Evolutionary conservation across 192 early-diverging fungal species (phyloP).

Genomic region (Haplosporangium gracile): DNA sequence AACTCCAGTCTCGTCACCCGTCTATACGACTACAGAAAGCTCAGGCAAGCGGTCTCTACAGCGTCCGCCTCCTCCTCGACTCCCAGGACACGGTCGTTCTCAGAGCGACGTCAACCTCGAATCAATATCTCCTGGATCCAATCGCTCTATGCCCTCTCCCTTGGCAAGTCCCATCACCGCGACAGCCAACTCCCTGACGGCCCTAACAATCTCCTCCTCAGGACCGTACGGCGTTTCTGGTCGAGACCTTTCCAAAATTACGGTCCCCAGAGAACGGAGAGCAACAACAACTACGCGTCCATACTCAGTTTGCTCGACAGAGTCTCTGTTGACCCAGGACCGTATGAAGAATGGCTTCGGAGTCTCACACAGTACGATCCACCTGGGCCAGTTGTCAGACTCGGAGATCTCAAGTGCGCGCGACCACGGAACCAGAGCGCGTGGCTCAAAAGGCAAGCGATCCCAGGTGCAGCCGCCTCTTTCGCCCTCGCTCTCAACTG

Average conservation of each 20-base stretch:
- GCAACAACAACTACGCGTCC: constrained; percentile 13
- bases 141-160: constrained; percentile 27
- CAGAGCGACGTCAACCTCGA: background rate
- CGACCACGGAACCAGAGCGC: background rate
- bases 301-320: constrained; percentile 27
- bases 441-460: background rate
- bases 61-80: constrained; percentile 23
- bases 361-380: constrained; percentile 17
- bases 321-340: constrained; percentile 20
- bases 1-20: background rate
- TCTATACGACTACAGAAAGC: background rate
- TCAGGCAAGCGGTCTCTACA: background rate
- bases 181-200: constrained; percentile 37
- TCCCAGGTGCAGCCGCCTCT: background rate
- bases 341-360: background rate
- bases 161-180: constrained; percentile 45
- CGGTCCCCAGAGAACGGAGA: constrained; percentile 32
- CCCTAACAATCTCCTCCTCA: constrained; percentile 34
- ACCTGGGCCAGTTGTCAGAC: constrained; percentile 17
- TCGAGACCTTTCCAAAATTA: constrained; percentile 32
- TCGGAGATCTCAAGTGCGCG: constrained; percentile 24
- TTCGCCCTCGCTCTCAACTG: background rate
- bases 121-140: background rate
- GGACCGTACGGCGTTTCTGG: constrained; percentile 1
- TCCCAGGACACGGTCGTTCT: constrained; percentile 15